Evolutionary conservation across 495 filamentous ascomycete species (phyloP).

Genomic region (Staphylotrichum tortipilum): DNA sequence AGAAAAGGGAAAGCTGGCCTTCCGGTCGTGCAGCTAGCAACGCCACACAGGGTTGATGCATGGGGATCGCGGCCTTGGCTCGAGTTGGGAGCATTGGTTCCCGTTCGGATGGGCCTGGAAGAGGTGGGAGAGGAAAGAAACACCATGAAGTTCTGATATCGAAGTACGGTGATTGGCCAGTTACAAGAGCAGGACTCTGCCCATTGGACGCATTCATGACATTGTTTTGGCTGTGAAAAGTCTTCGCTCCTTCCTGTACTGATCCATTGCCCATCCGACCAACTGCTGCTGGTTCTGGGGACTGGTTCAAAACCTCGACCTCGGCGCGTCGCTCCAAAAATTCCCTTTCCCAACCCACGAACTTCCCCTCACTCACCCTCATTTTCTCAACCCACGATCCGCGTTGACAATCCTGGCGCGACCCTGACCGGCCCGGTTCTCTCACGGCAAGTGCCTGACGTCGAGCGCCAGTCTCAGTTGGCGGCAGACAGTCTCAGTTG

Average conservation of each 20-base stretch:
- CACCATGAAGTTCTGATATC: too few relatives aligned
- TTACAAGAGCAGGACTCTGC: too few relatives aligned
- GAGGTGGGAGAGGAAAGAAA: too few relatives aligned
- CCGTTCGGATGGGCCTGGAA: too few relatives aligned
- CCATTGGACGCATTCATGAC: too few relatives aligned
- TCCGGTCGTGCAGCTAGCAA: too few relatives aligned
- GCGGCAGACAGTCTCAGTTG: not conserved
- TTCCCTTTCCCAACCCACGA: not conserved
- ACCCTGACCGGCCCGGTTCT: not conserved
- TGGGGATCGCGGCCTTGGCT: too few relatives aligned
- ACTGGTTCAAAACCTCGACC: not conserved
- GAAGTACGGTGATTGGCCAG: too few relatives aligned
- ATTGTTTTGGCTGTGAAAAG: too few relatives aligned
- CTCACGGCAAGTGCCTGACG: not conserved
- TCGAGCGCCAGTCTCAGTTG: not conserved
- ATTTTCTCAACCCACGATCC: not conserved
- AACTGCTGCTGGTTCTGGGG: not conserved
- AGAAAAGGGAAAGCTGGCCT: too few relatives aligned
- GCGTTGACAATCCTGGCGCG: not conserved
- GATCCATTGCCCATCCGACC: not conserved
- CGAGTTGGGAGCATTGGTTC: too few relatives aligned
- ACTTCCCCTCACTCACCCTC: not conserved
- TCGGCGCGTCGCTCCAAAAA: not conserved
- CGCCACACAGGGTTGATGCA: too few relatives aligned
- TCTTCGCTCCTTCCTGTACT: not conserved